These are phyloP conservation scores for Setaria italica DNA, from an alignment of 202 grass and related monocot genomes.

Conservation along the genomic window DNA sequence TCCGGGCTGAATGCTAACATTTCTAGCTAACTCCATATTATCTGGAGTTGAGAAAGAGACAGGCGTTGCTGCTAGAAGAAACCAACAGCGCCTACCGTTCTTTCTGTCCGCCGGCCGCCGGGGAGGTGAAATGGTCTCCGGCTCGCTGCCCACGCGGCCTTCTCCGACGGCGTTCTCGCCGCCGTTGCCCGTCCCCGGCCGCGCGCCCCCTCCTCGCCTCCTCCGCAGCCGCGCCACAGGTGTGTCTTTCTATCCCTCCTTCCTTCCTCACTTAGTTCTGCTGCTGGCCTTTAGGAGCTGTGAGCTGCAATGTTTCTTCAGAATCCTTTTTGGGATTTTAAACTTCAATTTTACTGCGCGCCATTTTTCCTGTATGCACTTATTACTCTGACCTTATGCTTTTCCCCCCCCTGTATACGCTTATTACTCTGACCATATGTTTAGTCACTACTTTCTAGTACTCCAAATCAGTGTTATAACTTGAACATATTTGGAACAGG, in stretches of 20 bases:
- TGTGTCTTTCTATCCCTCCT: background rate
- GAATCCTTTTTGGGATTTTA: background rate
- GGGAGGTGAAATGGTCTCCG: conserved; percentile 16
- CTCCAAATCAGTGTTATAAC: background rate
- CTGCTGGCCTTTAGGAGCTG: background rate
- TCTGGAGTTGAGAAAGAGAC: conserved; percentile 14
- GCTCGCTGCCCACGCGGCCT: conserved; percentile 11
- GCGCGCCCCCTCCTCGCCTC: background rate
- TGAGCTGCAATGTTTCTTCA: background rate
- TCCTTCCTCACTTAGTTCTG: background rate
- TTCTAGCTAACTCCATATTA: background rate
- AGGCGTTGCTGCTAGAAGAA: background rate
- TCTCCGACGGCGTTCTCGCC: conserved; percentile 28
- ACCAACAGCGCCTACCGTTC: background rate
- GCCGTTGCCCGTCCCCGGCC: background rate
- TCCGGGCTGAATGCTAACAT: background rate
- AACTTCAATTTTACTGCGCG: background rate
- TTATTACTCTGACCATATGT: background rate
- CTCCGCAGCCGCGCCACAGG: background rate
- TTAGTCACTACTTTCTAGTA: background rate
- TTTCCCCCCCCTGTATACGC: background rate
- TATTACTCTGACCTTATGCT: too few relatives aligned
- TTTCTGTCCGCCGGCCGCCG: background rate
- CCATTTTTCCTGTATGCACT: too few relatives aligned
- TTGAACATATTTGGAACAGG: background rate